Evolutionary conservation across 2,329 filamentous ascomycete species (phyloP), one percentile per base, ranked within the genome.

Genomic region (Zasmidium cellare): DNA sequence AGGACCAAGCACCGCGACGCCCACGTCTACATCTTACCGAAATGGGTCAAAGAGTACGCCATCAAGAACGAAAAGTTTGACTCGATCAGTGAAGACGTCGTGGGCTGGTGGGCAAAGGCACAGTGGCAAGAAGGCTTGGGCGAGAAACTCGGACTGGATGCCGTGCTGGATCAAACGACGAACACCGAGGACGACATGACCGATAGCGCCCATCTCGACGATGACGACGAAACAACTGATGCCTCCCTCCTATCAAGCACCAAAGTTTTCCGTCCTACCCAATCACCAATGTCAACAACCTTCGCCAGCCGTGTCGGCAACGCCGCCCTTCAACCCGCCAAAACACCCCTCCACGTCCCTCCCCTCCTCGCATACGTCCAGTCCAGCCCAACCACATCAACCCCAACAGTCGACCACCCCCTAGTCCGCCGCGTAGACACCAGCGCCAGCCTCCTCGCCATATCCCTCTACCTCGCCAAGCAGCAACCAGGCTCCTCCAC

Each of bases 91-190:
- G 93, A 97, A 73, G 93, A 97, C 69, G 86, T 97, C 5, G 80
- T 97, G 16, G 92, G 92, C 6, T 96, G 91, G 89, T 96, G 92
- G 92, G 91, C 92, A 31, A 97, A 97, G 73, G 87, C 93, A 0
- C 87, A 87, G 55, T 99, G 94, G 94, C 92, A 97, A 74, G 80
- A 84, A 2, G 90, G 91, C 0, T 79, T 97, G 2, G 85, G 84
- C 0, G 85, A 89, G 52, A 97, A 96, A 74, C 81, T 97, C 7
- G 84, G 87, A 1, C 77, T 96, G 53, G 78, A 84, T 51, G 80
- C 87, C 46, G 83, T 93, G 3, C 80, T 94, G 51, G 79, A 82
- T 14, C 78, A 71, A 57, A 72, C 72, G 18, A 41, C 51, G 22
- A 53, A 55, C 14, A 60, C 63, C 23, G 72, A 72, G 7, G 64